Conservation (phyloP, 441 rosid species). For the Adansonia rubrostipa region DNA sequence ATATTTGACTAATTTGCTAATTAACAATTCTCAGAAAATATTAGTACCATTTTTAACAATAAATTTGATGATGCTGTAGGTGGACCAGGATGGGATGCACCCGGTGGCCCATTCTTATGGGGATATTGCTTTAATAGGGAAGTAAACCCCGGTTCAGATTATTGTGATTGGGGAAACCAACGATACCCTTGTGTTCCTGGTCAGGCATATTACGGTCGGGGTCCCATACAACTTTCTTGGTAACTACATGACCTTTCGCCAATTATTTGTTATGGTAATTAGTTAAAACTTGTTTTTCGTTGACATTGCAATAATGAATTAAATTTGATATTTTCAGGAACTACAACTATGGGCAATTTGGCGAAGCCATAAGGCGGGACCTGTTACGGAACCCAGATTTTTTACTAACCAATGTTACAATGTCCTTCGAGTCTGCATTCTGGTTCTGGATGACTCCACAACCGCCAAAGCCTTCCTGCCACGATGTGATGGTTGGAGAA, state of each 20-base stretch:
- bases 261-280: too few species aligned
- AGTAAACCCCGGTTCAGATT: slow-evolving; percentile 23
- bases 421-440: slow-evolving; percentile 52
- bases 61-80: not conserved
- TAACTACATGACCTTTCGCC: not conserved
- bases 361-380: slow-evolving; percentile 35
- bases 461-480: slow-evolving; percentile 51
- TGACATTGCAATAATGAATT: not conserved
- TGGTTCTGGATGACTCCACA: slow-evolving; percentile 68
- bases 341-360: slow-evolving; percentile 56
- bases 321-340: not conserved
- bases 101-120: not conserved
- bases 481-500: slow-evolving; percentile 11
- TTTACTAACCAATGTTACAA: slow-evolving; percentile 39
- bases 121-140: slow-evolving; percentile 54
- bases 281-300: not conserved
- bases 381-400: slow-evolving; percentile 44
- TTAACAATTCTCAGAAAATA: too few species aligned
- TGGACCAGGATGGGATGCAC: not conserved
- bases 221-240: slow-evolving; percentile 59
- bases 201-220: slow-evolving; percentile 52
- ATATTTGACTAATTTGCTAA: too few species aligned
- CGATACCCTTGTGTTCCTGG: slow-evolving; percentile 40
- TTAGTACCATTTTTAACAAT: not conserved
- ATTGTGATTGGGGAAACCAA: slow-evolving; percentile 36